Evolutionary conservation across 2,329 filamentous ascomycete species (phyloP).

Genomic region (Colletotrichum cordylinicola): DNA sequence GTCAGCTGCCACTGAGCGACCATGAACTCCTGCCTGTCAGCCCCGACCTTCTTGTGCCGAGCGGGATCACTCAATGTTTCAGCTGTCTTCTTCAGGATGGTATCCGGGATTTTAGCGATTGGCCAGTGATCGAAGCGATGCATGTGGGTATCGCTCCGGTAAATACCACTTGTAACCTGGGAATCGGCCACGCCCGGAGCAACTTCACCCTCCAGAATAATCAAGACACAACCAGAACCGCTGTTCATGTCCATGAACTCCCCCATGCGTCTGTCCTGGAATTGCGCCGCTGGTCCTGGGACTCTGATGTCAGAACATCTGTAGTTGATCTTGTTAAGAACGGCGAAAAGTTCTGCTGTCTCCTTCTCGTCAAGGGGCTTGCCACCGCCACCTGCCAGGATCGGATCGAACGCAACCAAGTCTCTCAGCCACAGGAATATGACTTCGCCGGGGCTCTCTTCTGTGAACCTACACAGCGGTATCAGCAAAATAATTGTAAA

Average conservation of each 20-base stretch:
- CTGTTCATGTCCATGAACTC: slow-evolving; percentile 36
- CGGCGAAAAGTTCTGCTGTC: slow-evolving; percentile 44
- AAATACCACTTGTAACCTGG: too few species aligned
- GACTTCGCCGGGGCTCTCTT: not conserved
- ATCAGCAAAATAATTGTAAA: too few species aligned
- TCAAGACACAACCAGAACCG: slow-evolving; percentile 33
- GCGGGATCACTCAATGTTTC: fast-evolving
- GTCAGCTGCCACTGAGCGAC: not conserved
- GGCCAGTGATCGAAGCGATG: not conserved
- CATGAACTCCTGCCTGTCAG: not conserved
- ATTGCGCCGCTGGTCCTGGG: too few species aligned
- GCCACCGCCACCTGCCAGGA: slow-evolving; percentile 13
- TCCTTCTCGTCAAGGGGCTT: slow-evolving; percentile 37
- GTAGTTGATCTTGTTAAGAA: slow-evolving; percentile 45
- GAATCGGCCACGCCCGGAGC: slow-evolving; percentile 7
- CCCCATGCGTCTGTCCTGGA: slow-evolving; percentile 28
- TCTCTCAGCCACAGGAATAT: not conserved
- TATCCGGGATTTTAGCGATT: fast-evolving
- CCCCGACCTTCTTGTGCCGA: not conserved
- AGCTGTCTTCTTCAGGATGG: fast-evolving
- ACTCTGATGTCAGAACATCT: slow-evolving; percentile 33
- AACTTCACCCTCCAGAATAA: slow-evolving; percentile 31
- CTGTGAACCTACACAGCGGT: too few species aligned
- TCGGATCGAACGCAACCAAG: not conserved
- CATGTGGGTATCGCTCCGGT: not conserved